Percentiles rank a stretch among this genome's conserved stretches.
Evolutionary conservation across 148 eudicot genomes (phyloP).

Genomic region (Nepenthes mirabilis): DNA sequence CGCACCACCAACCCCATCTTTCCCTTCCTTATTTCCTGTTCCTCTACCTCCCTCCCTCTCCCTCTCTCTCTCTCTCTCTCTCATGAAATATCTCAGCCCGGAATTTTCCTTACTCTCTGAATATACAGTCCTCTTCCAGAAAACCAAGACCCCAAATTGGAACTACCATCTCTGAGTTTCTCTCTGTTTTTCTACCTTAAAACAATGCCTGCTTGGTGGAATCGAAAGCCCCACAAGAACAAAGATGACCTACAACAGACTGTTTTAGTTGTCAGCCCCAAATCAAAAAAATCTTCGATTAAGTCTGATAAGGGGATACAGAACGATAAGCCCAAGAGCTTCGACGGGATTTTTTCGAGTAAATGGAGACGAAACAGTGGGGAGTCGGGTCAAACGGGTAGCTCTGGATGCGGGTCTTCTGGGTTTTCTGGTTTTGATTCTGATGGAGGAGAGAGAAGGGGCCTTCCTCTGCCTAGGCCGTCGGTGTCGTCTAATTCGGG

Average conservation of each 20-base stretch:
- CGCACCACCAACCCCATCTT: too few species aligned
- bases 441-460: constrained; percentile 30
- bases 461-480: constrained; percentile 62
- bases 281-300: background rate
- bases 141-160: too few species aligned
- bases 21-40: too few species aligned
- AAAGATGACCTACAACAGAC: constrained; percentile 26
- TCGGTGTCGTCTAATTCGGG: constrained; percentile 8
- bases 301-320: background rate
- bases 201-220: constrained; percentile 82
- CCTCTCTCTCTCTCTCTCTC: too few species aligned
- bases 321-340: constrained; percentile 18
- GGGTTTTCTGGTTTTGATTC: constrained; percentile 62
- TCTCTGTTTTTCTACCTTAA: too few species aligned
- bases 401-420: constrained; percentile 16
- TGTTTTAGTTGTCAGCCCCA: background rate
- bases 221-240: constrained; percentile 37
- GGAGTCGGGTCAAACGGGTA: background rate
- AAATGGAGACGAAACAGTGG: background rate
- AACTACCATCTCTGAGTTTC: too few species aligned
- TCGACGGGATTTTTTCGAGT: constrained; percentile 19
- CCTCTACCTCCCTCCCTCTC: too few species aligned
- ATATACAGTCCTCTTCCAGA: too few species aligned
- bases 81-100: too few species aligned
- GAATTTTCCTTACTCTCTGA: too few species aligned